Base-by-base conservation (phyloP, 164 flowering plant species). In the Magnolia kwangsiensis region DNA sequence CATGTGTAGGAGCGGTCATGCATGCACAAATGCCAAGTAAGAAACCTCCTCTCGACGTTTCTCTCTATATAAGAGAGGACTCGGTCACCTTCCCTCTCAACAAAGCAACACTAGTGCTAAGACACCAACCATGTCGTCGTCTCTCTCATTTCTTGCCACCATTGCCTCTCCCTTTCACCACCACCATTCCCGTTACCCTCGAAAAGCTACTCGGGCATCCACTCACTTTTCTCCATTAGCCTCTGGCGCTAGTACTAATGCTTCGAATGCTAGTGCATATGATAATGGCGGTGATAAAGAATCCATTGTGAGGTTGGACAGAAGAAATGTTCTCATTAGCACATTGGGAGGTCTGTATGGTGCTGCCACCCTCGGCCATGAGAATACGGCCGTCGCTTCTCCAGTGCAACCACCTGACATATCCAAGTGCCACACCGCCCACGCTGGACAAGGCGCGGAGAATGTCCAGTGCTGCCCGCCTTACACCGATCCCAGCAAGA, bases 401-500 rank as follows among this genome's bases (percentile, higher is more conserved):
- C 75, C 75, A 1, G 75, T 72, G 67, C 20, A 7, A 51, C 21
- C 21, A 11, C 69, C 69, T 19, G 69, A 24, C 50, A 24, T 59
- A 21, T 7, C 3, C 3, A 14, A 45, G 2, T 72, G 75, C 67
- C 51, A 61, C 16, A 49, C 8, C 5, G 75, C 75, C 10, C 59
- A 2, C 67, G 27, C 75, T 1, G 50, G 49, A 13, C 16, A 29
- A 49, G 19, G 9, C 50, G 9, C 50, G 4, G 69, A 27, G 31
- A 23, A 23, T 27, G 9, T 72, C 14, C 4, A 59, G 21, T 72
- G 76, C 55, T 74, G 76, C 76, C 76, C 76, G 8, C 69, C 76
- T 18, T 63, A 63, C 31, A 31, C 19, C 19, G 16, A n/a, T 1
- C 29, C 24, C 4, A 37, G 45, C 45, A 37, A 37, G 45, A 20